Evolutionary conservation across 495 filamentous ascomycete genomes (phyloP).

Genomic region (Xylaria flabelliformis): DNA sequence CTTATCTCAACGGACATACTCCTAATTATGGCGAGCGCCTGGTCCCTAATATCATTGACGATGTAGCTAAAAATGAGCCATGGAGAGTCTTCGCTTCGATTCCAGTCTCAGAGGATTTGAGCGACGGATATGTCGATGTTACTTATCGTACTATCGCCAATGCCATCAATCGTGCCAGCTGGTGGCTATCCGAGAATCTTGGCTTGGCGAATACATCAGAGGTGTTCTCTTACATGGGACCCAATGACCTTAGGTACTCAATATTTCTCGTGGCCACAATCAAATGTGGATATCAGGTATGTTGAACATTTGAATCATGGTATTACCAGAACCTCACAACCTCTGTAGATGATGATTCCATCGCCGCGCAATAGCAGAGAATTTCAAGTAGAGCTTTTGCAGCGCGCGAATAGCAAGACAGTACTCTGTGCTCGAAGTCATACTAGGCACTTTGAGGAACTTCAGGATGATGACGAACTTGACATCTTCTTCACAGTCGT

Average conservation of each 20-base stretch:
- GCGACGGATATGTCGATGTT: background rate
- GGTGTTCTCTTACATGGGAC: slow-evolving; percentile 47
- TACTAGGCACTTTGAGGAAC: background rate
- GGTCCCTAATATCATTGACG: slow-evolving; percentile 53
- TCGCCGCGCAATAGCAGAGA: background rate
- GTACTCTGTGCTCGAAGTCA: background rate
- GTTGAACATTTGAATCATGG: background rate
- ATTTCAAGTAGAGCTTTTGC: background rate
- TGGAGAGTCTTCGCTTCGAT: slow-evolving; percentile 48
- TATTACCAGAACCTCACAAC: background rate
- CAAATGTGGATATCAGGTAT: slow-evolving; percentile 47
- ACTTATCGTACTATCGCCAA: background rate
- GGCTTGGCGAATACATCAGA: slow-evolving; percentile 6
- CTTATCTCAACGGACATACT: background rate
- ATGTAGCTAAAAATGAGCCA: slow-evolving; percentile 47
- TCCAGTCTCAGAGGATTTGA: slow-evolving; percentile 21
- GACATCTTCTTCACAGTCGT: background rate
- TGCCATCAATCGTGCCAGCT: slow-evolving; percentile 3
- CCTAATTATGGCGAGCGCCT: slow-evolving; percentile 38
- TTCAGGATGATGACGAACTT: background rate
- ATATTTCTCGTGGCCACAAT: slow-evolving; percentile 48
- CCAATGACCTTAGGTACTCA: slow-evolving; percentile 53
- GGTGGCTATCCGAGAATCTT: slow-evolving; percentile 6
- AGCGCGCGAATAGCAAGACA: background rate
- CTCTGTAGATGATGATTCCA: background rate